Conservation (phyloP, 2,329 filamentous ascomycete genomes). For the Bipolaris oryzae region DNA sequence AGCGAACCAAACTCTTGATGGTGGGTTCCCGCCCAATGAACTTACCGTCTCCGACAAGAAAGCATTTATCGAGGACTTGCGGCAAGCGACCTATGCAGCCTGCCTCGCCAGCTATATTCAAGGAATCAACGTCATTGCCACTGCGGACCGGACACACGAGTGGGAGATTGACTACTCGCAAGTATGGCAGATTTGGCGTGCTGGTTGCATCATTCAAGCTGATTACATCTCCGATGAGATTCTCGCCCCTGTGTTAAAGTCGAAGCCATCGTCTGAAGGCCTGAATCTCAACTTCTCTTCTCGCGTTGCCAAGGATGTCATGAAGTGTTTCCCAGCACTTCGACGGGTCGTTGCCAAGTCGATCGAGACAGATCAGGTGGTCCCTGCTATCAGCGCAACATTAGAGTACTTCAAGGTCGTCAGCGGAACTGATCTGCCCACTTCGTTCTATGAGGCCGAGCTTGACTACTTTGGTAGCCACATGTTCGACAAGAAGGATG, state of each 20-base stretch:
- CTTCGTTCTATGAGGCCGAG: conserved; percentile 72
- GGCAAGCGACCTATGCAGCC: conserved; percentile 65
- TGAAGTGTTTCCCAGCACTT: conserved; percentile 56
- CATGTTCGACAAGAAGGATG: conserved; percentile 65
- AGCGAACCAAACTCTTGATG: conserved; percentile 56
- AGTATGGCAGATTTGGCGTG: conserved; percentile 68
- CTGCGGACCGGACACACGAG: conserved; percentile 62
- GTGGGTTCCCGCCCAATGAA: conserved; percentile 49
- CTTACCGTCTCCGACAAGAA: conserved; percentile 43
- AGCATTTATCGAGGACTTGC: conserved; percentile 63
- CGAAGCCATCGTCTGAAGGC: conserved; percentile 48
- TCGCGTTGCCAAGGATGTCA: conserved; percentile 61
- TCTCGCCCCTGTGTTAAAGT: conserved; percentile 56
- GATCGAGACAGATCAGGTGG: conserved; percentile 63
- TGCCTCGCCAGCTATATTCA: conserved; percentile 69
- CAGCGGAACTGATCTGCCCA: conserved; percentile 65
- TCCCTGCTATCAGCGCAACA: conserved; percentile 65
- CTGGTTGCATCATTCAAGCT: conserved; percentile 73
- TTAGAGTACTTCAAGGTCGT: conserved; percentile 72
- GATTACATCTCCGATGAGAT: conserved; percentile 67
- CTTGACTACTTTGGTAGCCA: conserved; percentile 74
- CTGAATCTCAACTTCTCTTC: conserved; percentile 52
- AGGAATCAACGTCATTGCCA: conserved; percentile 68
- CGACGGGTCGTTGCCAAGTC: conserved; percentile 63
- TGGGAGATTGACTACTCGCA: conserved; percentile 63